Evolutionary conservation across 331 rosid species (phyloP), one percentile per base, ranked within the genome.

Genomic region (Rhamnella rubrinervis): DNA sequence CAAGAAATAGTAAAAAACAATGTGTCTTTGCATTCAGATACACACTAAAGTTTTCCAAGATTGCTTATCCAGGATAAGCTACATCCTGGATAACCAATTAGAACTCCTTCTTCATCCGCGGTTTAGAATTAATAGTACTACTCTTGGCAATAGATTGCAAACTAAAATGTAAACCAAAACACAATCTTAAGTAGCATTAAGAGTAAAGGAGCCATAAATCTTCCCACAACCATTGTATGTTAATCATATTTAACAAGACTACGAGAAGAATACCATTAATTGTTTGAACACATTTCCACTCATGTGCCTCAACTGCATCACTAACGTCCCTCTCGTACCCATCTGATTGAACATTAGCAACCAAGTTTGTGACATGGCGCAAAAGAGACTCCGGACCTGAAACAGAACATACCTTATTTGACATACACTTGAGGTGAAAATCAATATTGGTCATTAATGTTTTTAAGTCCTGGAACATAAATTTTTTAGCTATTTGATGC

Each of bases 261-360:
- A 31, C 67, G 71, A 77, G 73, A 77, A 79, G 26, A 76, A 58
- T 87, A 93, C 98, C 98, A 74, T 81, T 70, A 65, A 82, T 20
- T 35, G 97, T 88, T 59, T 75, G 87, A 78, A 89, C 85, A 65
- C 95, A 93, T 82, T 91, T 93, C 98, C 98, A 93, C 75, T 81
- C 75, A 75, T 93, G 82, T 23, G 89, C 85, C 75, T 93, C 98
- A 80, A 87, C 46, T 83, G 92, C 95, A 84, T 93, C 98, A 61
- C 96, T 88, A 44, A 63, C 71, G 7, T 89, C 96, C 71, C 82
- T 81, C 41, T 87, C 92, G 67, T 71, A 85, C 59, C 83, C 85
- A 72, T 88, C 96, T 76, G 87, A 18, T 67, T 87, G 56, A 46
- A 40, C 74, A 14, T 50, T 73, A 62, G 76, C 44, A 51, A 71